These are phyloP conservation scores for Platismatia glauca DNA, from an alignment of 495 filamentous ascomycete species.

Conservation along the genomic window DNA sequence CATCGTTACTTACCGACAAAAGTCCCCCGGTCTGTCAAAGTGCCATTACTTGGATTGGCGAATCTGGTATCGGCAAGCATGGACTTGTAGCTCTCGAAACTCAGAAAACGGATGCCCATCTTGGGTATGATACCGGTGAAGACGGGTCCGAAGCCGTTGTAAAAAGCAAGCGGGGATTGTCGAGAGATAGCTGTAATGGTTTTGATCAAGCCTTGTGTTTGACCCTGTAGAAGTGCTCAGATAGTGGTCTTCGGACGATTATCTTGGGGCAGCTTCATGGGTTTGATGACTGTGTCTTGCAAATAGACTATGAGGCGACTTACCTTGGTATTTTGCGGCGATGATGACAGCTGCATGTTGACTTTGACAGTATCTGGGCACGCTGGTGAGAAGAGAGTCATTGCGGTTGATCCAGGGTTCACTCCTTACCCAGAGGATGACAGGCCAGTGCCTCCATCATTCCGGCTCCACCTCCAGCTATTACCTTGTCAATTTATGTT, in stretches of 20 bases:
- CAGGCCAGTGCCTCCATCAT: neutral
- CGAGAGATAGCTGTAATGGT: neutral
- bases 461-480: neutral
- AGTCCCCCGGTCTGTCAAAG: neutral
- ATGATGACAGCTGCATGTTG: neutral
- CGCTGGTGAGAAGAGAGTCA: neutral
- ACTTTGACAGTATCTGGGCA: neutral
- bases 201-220: neutral
- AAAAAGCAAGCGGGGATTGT: neutral
- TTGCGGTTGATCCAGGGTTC: neutral
- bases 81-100: neutral
- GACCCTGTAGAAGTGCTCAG: neutral
- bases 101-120: neutral
- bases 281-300: neutral
- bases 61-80: neutral
- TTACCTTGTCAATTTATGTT: neutral
- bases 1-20: neutral
- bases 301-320: neutral
- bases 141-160: neutral
- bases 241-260: neutral
- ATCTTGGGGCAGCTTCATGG: neutral
- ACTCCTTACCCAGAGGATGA: neutral
- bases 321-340: neutral
- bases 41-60: neutral
- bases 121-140: neutral